Conservation (phyloP, 371 early-diverging fungal genomes). For the Dichotomocladium elegans region DNA sequence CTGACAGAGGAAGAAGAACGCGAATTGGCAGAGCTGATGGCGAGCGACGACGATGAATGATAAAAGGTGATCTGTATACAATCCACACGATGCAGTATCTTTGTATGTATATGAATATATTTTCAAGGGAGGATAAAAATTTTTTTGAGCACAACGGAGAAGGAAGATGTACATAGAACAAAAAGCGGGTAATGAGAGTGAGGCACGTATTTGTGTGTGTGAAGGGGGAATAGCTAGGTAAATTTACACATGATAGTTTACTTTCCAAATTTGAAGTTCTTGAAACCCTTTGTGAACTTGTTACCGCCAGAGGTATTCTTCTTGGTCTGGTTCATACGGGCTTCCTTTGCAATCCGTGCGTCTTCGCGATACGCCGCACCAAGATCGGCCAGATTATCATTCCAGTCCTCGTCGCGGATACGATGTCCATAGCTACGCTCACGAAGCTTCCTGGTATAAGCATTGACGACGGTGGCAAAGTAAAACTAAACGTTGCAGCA, state of each 20-base stretch:
- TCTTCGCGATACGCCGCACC: slow-evolving; percentile 35
- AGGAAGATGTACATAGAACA: slow-evolving; percentile 3
- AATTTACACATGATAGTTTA: slow-evolving; percentile 2
- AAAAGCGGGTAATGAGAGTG: too few species aligned
- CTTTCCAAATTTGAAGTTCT: slow-evolving; percentile 25
- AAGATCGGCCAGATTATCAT: slow-evolving; percentile 37
- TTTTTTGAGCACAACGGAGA: not conserved
- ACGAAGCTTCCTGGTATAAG: slow-evolving; percentile 33
- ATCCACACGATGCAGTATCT: not conserved
- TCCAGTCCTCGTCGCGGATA: slow-evolving; percentile 46
- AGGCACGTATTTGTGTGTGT: too few species aligned
- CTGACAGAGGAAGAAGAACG: slow-evolving; percentile 82
- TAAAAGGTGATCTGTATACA: not conserved
- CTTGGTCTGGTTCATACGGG: slow-evolving; percentile 31
- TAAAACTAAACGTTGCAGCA: slow-evolving; percentile 25
- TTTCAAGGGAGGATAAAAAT: not conserved
- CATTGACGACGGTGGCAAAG: slow-evolving; percentile 30
- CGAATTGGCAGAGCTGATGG: slow-evolving; percentile 78
- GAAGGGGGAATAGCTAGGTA: too few species aligned
- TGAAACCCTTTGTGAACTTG: slow-evolving; percentile 19
- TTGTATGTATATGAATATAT: slow-evolving; percentile 1
- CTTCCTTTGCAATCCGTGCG: slow-evolving; percentile 35
- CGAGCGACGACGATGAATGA: not conserved
- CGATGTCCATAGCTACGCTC: slow-evolving; percentile 47
- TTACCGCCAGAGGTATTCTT: slow-evolving; percentile 14